Evolutionary conservation across 495 filamentous ascomycete genomes (phyloP), one percentile per base, ranked within the genome.

Genomic region (Tuber calosporum): DNA sequence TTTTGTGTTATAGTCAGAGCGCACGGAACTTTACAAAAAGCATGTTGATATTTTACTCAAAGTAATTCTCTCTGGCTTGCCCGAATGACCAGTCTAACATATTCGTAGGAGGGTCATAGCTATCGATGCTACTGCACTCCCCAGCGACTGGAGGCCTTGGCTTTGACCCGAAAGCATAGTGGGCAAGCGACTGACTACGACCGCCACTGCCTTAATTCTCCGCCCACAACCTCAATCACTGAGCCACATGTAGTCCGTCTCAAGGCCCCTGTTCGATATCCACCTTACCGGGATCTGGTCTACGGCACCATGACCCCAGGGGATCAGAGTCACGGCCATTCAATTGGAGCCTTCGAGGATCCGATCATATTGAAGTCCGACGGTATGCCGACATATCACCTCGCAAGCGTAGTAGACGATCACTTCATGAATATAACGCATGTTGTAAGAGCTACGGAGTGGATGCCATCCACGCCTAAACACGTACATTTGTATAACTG

Each of bases 361-460:
- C 93, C 92, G 13, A 89, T 99, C 75, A 84, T 99, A 66, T 82
- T 97, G 39, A 99, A 98, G 83, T 89, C 89, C 11, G 95, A 99
- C 79, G 93, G 93, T 0, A 89, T 90, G 70, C 95, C 95, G 1
- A 98, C 95, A 13, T 99, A 99, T 80, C 95, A 98, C 82, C 89
- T 99, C 70, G 95, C 95, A 5, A 98, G 97, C 82, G 94, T 99
- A 37, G 90, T 99, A 34, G 95, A 99, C 82, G 95, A 99, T 82
- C 92, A 96, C 81, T 83, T 87, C 69, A 99, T 99, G 95, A 82
- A 91, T 69, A 96, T 99, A 80, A 98, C 93, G 5, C 94, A 97
- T 83, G 96, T 99, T 37, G 91, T 98, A 69, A 88, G 95, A 58
- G 95, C 93, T 69, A 73, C 67, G 1, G 90, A 99, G 88, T 99